Base-by-base conservation (phyloP, 2,329 filamentous ascomycete species). In the Golovinomyces cichoracearum region DNA sequence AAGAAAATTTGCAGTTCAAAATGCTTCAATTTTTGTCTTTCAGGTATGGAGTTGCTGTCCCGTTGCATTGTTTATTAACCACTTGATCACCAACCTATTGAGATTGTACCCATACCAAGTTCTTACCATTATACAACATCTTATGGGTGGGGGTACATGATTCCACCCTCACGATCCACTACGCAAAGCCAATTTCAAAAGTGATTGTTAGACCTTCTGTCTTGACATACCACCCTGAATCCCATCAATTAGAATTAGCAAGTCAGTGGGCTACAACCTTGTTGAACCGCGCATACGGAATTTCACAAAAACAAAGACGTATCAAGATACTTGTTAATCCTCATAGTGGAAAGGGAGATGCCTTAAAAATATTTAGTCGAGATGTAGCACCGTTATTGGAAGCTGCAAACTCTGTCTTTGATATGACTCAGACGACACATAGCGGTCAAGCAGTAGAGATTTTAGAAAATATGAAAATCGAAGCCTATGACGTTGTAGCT, bases 261-360 rank as follows among this genome's bases (percentile, higher is more conserved):
- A 54, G 57, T 33, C 53, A 51, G 50, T 94, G 83, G 76, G 65
- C 77, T 33, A 66, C 70, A 25, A 67, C 65, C 48, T 68, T 94
- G 29, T 61, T 93, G 19, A 66, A 75, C 31, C 70, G 71, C 44
- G 76, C 86, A 22, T 94, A 93, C 65, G 78, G 67, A 49, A 65
- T 67, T 6, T 72, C 80, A 1, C 74, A 80, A 57, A 71, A 70
- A 48, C 71, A 69, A 50, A 90, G 85, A 63, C 76, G 83, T 44
- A 77, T 90, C 53, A 93, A 90, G 62, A 77, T 95, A 12, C 67
- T 95, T 40, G 71, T 98, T 52, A 98, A 98, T 62, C 90, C 90
- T 0, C 80, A 86, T 57, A 83, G 85, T 13, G 90, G 90, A 0
- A 81, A 84, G 38, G 88, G 88, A 15, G 66, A 67, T 37, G 88